phyloP scores from a whole-genome alignment of 73 alveolate species.

The Vitrella brassicaformis region DNA sequence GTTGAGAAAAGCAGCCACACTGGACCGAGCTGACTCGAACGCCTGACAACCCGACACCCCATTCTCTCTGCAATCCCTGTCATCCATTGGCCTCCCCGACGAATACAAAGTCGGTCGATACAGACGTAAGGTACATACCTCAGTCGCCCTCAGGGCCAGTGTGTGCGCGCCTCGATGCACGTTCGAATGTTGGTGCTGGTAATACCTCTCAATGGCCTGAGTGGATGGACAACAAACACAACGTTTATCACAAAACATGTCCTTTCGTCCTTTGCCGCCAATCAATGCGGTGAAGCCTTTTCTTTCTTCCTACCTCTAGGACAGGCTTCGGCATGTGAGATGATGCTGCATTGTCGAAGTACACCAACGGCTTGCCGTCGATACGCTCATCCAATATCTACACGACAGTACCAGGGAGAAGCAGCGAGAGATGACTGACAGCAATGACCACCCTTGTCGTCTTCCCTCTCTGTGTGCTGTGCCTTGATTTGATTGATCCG shows the following conservation, averaged over 20 bases:
- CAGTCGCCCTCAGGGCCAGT: slow-evolving; percentile 29
- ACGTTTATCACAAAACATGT: neutral
- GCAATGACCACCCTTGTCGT: too few relatives aligned
- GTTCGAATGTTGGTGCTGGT: slow-evolving; percentile 17
- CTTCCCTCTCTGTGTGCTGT: too few relatives aligned
- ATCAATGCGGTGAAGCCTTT: neutral
- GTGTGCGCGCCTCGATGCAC: slow-evolving; percentile 33
- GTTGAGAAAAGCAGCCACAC: slow-evolving; percentile 19
- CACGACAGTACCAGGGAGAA: neutral
- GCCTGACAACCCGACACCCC: neutral
- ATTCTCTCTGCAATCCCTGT: too few relatives aligned
- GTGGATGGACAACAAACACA: neutral
- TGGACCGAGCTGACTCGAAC: slow-evolving; percentile 20
- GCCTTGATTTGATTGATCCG: too few relatives aligned
- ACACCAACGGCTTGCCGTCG: neutral
- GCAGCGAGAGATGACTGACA: neutral
- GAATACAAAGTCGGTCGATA: too few relatives aligned
- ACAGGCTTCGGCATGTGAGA: neutral
- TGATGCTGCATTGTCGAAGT: neutral
- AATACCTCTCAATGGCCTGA: neutral
- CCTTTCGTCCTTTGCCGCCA: neutral
- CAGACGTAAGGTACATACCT: too few relatives aligned
- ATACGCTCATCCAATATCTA: neutral
- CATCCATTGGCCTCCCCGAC: too few relatives aligned
- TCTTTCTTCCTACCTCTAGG: neutral